phyloP scores from a whole-genome alignment of 345 rosid genomes.

The Theobroma cacao region DNA sequence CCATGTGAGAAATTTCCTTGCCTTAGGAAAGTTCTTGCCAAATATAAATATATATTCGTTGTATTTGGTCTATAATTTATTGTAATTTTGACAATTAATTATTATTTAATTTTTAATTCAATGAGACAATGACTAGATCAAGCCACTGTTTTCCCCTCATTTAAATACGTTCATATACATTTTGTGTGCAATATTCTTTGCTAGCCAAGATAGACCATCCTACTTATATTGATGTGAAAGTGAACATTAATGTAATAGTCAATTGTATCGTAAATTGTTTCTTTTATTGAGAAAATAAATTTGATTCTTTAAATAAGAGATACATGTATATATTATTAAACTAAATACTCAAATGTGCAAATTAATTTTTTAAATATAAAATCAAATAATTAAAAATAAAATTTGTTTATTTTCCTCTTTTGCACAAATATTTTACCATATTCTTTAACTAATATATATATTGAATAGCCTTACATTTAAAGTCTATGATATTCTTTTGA shows the following conservation, averaged over 20 bases:
- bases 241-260: neutral
- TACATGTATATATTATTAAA: too few species aligned
- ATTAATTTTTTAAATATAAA: too few species aligned
- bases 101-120: neutral
- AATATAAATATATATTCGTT: neutral
- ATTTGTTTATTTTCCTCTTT: neutral
- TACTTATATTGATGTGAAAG: neutral
- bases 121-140: too few species aligned
- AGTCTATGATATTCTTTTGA: too few species aligned
- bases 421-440: neutral
- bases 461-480: too few species aligned
- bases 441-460: neutral
- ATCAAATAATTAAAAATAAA: too few species aligned
- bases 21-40: too few species aligned
- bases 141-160: neutral
- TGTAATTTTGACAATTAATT: neutral
- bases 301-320: too few species aligned
- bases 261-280: too few species aligned
- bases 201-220: neutral
- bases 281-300: too few species aligned
- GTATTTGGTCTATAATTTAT: neutral
- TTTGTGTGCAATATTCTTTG: neutral
- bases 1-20: neutral
- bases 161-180: neutral
- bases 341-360: too few species aligned